phyloP scores from a whole-genome alignment of 768 basidiomycete species.

The Kockovaella imperatae region DNA sequence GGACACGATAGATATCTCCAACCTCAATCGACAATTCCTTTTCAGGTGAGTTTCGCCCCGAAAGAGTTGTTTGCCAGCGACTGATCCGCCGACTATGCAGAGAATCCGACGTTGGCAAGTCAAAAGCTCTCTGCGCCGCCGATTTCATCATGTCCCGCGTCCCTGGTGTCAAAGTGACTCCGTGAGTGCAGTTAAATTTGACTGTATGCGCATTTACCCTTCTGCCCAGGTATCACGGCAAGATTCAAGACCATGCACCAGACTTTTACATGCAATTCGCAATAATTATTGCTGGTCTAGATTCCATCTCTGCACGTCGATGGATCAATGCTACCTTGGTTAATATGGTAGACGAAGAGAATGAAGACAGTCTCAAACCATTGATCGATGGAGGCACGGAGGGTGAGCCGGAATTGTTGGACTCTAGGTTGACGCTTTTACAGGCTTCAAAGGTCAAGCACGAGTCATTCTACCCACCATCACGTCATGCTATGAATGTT shows the following conservation, averaged over 20 bases:
- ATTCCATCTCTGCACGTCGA: constrained; percentile 90
- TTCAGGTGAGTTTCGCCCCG: constrained; percentile 59
- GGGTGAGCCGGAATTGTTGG: constrained; percentile 52
- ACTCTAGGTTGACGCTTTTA: background rate
- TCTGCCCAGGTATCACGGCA: constrained; percentile 90
- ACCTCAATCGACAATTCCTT: constrained; percentile 94
- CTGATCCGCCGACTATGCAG: constrained; percentile 19
- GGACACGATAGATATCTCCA: constrained; percentile 99
- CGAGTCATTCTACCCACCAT: constrained; percentile 92
- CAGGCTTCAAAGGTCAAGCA: constrained; percentile 97
- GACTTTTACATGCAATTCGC: constrained; percentile 96
- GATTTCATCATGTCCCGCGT: constrained; percentile 96
- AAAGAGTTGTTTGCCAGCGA: background rate
- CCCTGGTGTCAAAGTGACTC: constrained; percentile 90
- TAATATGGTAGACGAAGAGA: constrained; percentile 85
- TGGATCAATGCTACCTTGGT: constrained; percentile 99
- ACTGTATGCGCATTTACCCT: background rate
- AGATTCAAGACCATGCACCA: constrained; percentile 95
- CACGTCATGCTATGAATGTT: constrained; percentile 95
- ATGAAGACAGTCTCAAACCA: constrained; percentile 87
- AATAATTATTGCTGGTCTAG: constrained; percentile 91
- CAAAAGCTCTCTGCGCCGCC: constrained; percentile 89
- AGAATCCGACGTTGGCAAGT: constrained; percentile 70
- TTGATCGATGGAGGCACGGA: constrained; percentile 98
- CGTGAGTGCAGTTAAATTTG: constrained; percentile 53